Percentiles rank a stretch among this genome's conserved stretches.
phyloP scores from a whole-genome alignment of 2,329 filamentous ascomycete species.

The Didymella sp. region DNA sequence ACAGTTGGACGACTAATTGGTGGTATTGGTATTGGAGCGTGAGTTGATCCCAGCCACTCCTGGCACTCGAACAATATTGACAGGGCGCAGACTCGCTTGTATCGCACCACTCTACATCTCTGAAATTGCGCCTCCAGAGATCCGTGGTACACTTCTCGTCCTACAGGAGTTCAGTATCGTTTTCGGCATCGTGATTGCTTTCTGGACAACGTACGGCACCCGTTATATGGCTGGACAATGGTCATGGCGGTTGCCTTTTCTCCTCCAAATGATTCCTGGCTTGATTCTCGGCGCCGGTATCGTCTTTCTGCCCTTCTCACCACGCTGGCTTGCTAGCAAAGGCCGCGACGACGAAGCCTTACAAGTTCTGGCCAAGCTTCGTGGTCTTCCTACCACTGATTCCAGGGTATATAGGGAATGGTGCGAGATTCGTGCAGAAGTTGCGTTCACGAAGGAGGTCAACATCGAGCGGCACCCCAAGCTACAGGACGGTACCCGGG shows the following conservation, averaged over 20 bases:
- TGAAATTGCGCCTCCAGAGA: slow-evolving; percentile 60
- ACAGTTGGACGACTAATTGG: slow-evolving; percentile 59
- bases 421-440: slow-evolving; percentile 62
- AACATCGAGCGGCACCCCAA: slow-evolving; percentile 49
- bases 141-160: slow-evolving; percentile 58
- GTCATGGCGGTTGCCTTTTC: slow-evolving; percentile 57
- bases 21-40: slow-evolving; percentile 61
- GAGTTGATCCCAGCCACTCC: slow-evolving; percentile 11
- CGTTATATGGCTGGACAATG: slow-evolving; percentile 52
- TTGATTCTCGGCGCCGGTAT: slow-evolving; percentile 52
- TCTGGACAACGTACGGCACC: slow-evolving; percentile 63
- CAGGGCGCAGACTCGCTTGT: slow-evolving; percentile 37
- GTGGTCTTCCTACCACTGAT: slow-evolving; percentile 58
- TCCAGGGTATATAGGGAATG: slow-evolving; percentile 60
- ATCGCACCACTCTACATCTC: slow-evolving; percentile 62
- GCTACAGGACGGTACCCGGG: slow-evolving; percentile 37
- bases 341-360: slow-evolving; percentile 57
- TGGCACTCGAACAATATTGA: slow-evolving; percentile 8
- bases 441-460: slow-evolving; percentile 59
- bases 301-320: slow-evolving; percentile 61
- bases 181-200: slow-evolving; percentile 59
- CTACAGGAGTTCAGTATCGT: slow-evolving; percentile 58
- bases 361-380: slow-evolving; percentile 56
- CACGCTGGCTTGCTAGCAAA: slow-evolving; percentile 59
- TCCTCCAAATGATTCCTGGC: slow-evolving; percentile 55